Conservation (phyloP, 805 yeast species). For the Metschnikowia borealis region DNA sequence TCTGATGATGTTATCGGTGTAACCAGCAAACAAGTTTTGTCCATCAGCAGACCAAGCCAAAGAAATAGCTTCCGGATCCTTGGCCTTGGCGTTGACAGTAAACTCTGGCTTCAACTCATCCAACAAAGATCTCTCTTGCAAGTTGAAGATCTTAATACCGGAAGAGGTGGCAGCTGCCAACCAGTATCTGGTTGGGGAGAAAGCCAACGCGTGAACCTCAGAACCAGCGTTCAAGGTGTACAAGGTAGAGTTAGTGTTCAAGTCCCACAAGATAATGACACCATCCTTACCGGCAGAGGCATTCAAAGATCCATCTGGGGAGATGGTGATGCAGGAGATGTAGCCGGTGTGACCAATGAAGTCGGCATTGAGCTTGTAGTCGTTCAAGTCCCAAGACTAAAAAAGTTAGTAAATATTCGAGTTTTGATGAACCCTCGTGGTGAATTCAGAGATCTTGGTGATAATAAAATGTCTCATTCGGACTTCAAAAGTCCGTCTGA, state of each 20-base stretch:
- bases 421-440: neutral
- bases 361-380: slow-evolving; percentile 87
- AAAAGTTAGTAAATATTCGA: slow-evolving; percentile 43
- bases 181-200: slow-evolving; percentile 99
- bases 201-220: slow-evolving; percentile 96
- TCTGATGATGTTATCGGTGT: slow-evolving; percentile 99
- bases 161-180: slow-evolving; percentile 98
- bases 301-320: slow-evolving; percentile 99
- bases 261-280: slow-evolving; percentile 96
- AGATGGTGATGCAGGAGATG: slow-evolving; percentile 93
- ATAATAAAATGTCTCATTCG: slow-evolving; percentile 92
- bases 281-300: slow-evolving; percentile 99
- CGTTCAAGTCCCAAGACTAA: slow-evolving; percentile 92
- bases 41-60: slow-evolving; percentile 99
- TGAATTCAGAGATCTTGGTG: slow-evolving; percentile 98
- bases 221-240: slow-evolving; percentile 94
- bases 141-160: slow-evolving; percentile 97
- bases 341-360: slow-evolving; percentile 99
- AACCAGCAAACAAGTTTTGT: slow-evolving; percentile 99
- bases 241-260: slow-evolving; percentile 76
- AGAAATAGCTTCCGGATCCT: slow-evolving; percentile 97
- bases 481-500: slow-evolving; percentile 71
- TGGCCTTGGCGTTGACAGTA: slow-evolving; percentile 80
- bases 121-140: slow-evolving; percentile 88
- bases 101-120: slow-evolving; percentile 99